phyloP scores from a whole-genome alignment of 345 rosid species.

The Gossypium sturtianum region DNA sequence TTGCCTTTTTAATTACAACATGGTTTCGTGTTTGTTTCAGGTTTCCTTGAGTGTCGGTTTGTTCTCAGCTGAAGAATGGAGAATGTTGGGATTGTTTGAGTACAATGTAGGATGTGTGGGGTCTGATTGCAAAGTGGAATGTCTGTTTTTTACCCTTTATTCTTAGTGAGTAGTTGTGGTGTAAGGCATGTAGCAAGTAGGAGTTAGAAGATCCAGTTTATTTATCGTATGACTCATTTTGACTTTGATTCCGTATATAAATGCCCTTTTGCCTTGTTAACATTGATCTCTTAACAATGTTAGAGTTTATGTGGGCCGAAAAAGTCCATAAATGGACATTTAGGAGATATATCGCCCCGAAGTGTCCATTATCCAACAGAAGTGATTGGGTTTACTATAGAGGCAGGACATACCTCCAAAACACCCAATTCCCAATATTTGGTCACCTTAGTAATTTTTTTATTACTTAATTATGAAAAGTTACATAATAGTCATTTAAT shows the following conservation, averaged over 20 bases:
- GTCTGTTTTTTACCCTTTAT: not conserved
- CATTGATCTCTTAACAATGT: not conserved
- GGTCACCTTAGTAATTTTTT: too few relatives aligned
- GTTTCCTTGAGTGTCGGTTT: conserved; percentile 64
- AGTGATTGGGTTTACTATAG: too few relatives aligned
- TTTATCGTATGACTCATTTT: not conserved
- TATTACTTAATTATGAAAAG: too few relatives aligned
- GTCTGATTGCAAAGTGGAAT: conserved; percentile 9
- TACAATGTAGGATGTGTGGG: conserved; percentile 9
- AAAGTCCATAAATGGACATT: too few relatives aligned
- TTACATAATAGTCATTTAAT: too few relatives aligned
- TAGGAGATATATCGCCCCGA: too few relatives aligned
- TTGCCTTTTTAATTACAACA: not conserved
- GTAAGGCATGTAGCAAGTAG: not conserved
- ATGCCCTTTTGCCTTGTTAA: not conserved
- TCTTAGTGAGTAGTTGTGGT: not conserved
- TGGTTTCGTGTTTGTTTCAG: conserved; percentile 26
- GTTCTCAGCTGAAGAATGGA: conserved; percentile 35
- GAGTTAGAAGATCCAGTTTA: not conserved
- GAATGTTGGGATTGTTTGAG: conserved; percentile 3
- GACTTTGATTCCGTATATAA: not conserved
- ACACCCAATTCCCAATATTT: too few relatives aligned
- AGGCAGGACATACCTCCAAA: too few relatives aligned
- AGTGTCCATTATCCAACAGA: too few relatives aligned
- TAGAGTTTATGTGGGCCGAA: not conserved